Conservation (phyloP, 2,329 filamentous ascomycete genomes). For the Aspergillus pseudoglaucus region DNA sequence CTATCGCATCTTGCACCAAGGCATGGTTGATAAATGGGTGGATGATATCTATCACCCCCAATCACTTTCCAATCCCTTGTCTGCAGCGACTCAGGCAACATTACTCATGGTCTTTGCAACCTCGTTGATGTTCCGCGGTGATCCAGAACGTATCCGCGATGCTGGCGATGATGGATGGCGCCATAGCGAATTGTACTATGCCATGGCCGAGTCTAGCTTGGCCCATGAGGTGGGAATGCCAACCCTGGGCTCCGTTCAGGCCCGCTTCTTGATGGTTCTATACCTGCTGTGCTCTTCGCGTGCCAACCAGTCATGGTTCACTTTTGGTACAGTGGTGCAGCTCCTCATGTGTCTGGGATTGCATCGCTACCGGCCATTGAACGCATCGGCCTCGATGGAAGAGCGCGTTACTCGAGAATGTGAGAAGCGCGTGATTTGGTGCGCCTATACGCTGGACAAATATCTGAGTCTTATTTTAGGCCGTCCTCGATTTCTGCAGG, state of each 20-base stretch:
- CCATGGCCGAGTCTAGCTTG: slow-evolving; percentile 12
- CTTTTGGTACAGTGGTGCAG: slow-evolving; percentile 31
- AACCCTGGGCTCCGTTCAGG: slow-evolving; percentile 14
- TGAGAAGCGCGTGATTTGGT: slow-evolving; percentile 33
- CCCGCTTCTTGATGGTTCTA: slow-evolving; percentile 19
- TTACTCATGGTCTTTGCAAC: slow-evolving; percentile 15
- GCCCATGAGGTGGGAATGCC: slow-evolving; percentile 14
- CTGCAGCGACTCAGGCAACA: slow-evolving; percentile 8
- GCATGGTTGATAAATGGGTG: slow-evolving; percentile 11
- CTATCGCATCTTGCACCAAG: slow-evolving; percentile 17
- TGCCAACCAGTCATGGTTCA: slow-evolving; percentile 33
- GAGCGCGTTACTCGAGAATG: slow-evolving; percentile 14
- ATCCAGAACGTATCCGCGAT: slow-evolving; percentile 8
- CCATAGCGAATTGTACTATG: slow-evolving; percentile 16
- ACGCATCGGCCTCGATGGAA: slow-evolving; percentile 1
- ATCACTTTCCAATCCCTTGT: neutral
- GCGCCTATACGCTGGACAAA: slow-evolving; percentile 33
- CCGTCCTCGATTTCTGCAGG: slow-evolving; percentile 29
- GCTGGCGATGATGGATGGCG: slow-evolving; percentile 9
- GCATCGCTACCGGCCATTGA: slow-evolving; percentile 18
- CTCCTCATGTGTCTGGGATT: slow-evolving; percentile 32
- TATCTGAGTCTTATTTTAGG: slow-evolving; percentile 36
- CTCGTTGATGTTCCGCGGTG: slow-evolving; percentile 12
- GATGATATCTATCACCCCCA: slow-evolving; percentile 7
- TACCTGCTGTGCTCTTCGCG: slow-evolving; percentile 33